Conservation (phyloP, 805 yeast species). For the Clavispora asparagi region DNA sequence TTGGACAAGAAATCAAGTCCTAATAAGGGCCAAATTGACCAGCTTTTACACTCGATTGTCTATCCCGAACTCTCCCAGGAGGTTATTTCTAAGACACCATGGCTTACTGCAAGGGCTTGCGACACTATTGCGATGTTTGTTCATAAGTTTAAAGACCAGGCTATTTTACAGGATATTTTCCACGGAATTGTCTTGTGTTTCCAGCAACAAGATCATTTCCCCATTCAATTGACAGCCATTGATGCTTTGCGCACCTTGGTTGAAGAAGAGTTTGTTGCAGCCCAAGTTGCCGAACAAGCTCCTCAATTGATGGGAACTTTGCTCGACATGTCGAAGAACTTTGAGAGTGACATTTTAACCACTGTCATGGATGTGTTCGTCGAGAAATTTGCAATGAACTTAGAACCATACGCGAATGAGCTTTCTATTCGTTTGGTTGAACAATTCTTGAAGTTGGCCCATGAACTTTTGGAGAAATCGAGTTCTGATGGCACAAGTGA, state of each 20-base stretch:
- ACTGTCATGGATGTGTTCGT: constrained; percentile 43
- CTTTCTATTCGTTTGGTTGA: constrained; percentile 54
- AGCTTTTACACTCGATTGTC: constrained; percentile 32
- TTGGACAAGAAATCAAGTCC: constrained; percentile 33
- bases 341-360: constrained; percentile 40
- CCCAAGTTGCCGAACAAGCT: constrained; percentile 37
- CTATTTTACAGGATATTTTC: constrained; percentile 35
- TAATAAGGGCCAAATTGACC: constrained; percentile 35
- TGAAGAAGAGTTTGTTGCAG: constrained; percentile 36
- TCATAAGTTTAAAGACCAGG: constrained; percentile 29
- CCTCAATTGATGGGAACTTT: constrained; percentile 42
- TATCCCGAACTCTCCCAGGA: constrained; percentile 36
- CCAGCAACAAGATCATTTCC: constrained; percentile 40
- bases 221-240: constrained; percentile 47
- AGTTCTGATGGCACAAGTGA: constrained; percentile 7
- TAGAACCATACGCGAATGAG: constrained; percentile 50
- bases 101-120: constrained; percentile 43
- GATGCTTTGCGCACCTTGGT: constrained; percentile 47
- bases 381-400: constrained; percentile 36
- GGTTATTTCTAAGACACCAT: constrained; percentile 27
- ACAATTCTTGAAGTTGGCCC: constrained; percentile 68
- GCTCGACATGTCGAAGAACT: constrained; percentile 39
- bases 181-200: constrained; percentile 37
- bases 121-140: constrained; percentile 39
- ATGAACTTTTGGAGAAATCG: constrained; percentile 43